These are phyloP conservation scores for Schwanniomyces polymorphus DNA, from an alignment of 805 yeast genomes.

Conservation along the genomic window DNA sequence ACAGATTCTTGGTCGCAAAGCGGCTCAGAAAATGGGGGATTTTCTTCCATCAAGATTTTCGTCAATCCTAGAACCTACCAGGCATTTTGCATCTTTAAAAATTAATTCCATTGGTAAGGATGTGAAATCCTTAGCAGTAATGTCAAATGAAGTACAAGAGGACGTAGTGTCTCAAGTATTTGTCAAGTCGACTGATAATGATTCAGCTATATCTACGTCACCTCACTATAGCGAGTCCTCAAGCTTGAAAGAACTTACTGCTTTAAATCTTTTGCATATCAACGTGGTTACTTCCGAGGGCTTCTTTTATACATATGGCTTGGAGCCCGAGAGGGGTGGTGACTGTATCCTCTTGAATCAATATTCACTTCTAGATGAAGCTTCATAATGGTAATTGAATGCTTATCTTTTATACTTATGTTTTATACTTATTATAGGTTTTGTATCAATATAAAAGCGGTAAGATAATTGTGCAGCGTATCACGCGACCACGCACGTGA, in stretches of 20 bases:
- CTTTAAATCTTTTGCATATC: constrained; percentile 43
- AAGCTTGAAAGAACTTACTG: constrained; percentile 20
- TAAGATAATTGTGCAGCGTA: not conserved
- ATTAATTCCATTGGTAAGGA: constrained; percentile 45
- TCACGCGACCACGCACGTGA: not conserved
- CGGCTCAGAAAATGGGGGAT: constrained; percentile 89
- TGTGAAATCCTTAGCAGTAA: constrained; percentile 46
- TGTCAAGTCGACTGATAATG: constrained; percentile 10
- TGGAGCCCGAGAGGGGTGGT: constrained; percentile 89
- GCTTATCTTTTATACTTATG: not conserved
- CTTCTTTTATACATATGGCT: constrained; percentile 71
- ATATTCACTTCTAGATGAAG: constrained; percentile 49
- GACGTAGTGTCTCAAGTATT: constrained; percentile 31
- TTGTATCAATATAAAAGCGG: not conserved
- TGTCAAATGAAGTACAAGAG: constrained; percentile 33
- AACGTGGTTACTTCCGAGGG: constrained; percentile 83
- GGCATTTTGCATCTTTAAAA: constrained; percentile 90
- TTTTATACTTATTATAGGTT: not conserved
- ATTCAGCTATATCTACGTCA: constrained; percentile 5
- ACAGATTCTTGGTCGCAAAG: constrained; percentile 72
- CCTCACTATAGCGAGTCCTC: constrained; percentile 3
- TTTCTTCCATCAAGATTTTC: constrained; percentile 77
- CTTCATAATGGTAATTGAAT: not conserved
- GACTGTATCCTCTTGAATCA: constrained; percentile 82
- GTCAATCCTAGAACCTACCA: constrained; percentile 81